Evolutionary conservation across 2,329 filamentous ascomycete genomes (phyloP).

Genomic region (Domatiomyces catenatus): DNA sequence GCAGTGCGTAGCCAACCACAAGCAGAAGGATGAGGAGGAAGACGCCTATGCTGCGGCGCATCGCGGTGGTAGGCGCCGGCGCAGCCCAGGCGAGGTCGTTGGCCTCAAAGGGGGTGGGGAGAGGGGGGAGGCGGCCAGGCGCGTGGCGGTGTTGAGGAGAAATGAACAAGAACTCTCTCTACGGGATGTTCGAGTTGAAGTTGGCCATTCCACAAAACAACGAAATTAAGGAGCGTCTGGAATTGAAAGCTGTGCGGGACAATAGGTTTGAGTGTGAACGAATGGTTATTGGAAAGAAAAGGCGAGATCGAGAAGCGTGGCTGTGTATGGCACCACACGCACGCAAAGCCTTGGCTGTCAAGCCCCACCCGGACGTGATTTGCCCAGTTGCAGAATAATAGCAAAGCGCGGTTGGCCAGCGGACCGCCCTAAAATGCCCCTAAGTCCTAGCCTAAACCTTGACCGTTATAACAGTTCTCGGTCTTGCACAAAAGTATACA

Average conservation of each 20-base stretch:
- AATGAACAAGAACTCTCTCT: neutral
- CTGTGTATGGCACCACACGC: neutral
- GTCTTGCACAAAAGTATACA: too few species aligned
- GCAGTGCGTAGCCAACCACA: slow-evolving; percentile 48
- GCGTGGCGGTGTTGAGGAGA: neutral
- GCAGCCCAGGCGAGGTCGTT: neutral
- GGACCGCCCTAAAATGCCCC: too few species aligned
- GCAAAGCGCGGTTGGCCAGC: neutral
- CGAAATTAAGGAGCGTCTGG: neutral
- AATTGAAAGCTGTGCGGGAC: neutral
- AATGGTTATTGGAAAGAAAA: neutral
- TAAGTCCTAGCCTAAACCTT: too few species aligned
- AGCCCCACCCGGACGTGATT: neutral
- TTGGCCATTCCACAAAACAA: neutral
- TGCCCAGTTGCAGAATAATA: neutral
- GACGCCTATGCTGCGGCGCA: slow-evolving; percentile 46
- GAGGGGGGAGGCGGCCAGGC: neutral
- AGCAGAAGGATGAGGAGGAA: slow-evolving; percentile 51
- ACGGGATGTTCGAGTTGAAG: neutral
- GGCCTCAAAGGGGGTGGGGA: neutral
- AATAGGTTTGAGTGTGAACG: neutral
- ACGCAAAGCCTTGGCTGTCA: neutral
- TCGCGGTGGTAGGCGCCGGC: slow-evolving; percentile 22
- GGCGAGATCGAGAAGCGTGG: neutral
- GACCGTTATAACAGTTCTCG: too few species aligned